Evolutionary conservation across 2,329 filamentous ascomycete species (phyloP).

Genomic region (Achaetomium macrosporum): DNA sequence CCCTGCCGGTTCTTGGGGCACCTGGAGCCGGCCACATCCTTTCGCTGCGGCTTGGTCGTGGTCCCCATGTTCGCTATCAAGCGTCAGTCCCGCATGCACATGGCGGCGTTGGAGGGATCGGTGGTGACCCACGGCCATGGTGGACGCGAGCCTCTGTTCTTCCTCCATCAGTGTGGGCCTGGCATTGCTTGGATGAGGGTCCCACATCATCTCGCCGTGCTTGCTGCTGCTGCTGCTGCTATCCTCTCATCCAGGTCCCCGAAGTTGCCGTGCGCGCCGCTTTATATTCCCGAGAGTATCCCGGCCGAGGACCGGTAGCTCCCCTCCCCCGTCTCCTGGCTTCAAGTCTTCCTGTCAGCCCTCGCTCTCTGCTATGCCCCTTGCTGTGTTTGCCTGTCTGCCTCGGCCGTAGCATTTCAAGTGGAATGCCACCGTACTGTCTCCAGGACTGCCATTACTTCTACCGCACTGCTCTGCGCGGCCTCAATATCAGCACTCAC

Average conservation of each 20-base stretch:
- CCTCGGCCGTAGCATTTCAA: conserved; percentile 26
- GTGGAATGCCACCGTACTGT: conserved; percentile 74
- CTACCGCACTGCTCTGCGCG: conserved; percentile 81
- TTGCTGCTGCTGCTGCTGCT: background rate
- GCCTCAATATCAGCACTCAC: conserved; percentile 73
- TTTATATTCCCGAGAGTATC: conserved; percentile 20
- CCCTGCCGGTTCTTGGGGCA: background rate
- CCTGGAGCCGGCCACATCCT: background rate
- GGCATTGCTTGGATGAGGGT: conserved; percentile 3
- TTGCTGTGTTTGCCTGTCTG: background rate
- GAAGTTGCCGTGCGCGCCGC: conserved; percentile 7
- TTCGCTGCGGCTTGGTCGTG: background rate
- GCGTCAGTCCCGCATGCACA: conserved; percentile 14
- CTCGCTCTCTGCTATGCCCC: background rate
- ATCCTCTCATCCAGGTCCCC: conserved; percentile 1
- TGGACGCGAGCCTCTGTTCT: background rate
- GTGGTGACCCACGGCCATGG: background rate
- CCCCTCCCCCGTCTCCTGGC: conserved; percentile 5
- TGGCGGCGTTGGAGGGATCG: conserved; percentile 3
- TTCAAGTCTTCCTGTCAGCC: background rate
- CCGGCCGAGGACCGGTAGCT: conserved; percentile 19
- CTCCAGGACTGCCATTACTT: conserved; percentile 89
- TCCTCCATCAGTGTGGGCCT: conserved; percentile 10
- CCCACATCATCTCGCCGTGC: conserved; percentile 2
- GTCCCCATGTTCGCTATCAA: background rate